Base-by-base conservation (phyloP, 2,329 filamentous ascomycete genomes). In the Trichoderma oligosporum region DNA sequence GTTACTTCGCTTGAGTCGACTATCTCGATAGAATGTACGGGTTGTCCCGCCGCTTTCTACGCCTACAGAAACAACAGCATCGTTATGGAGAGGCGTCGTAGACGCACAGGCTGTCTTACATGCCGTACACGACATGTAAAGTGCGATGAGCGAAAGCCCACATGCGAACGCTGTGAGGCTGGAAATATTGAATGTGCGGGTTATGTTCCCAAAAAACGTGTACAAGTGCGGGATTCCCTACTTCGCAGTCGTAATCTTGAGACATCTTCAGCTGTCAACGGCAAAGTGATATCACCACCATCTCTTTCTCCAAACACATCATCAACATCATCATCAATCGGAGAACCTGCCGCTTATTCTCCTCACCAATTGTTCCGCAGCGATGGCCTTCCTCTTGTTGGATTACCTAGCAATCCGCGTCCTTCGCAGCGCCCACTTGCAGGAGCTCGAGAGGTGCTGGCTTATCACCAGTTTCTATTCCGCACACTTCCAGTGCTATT, bases 381-480 rank as follows among this genome's bases (percentile, higher is more conserved):
- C 12, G 33, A 56, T 48, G 44, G 54, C 1, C 54, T 51, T 22
- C 54, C 54, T 1, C 54, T 56, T 18, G 35, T 56, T 11, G 54
- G 42, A 24, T 39, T 56, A 6, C 54, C 54, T 4, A 51, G 54
- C 45, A 56, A 56, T 27, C 54, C 54, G 7, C 54, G 33, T 24
- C 44, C 54, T 5, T 29, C 42, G 6, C 44, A 48, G 2, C 35
- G 44, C 9, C 54, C 54, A 25, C 27, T 46, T 12, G 27, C 54
- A 14, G 54, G 42, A 5, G 42, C 54, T 35, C 42, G 44, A 35
- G 42, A 56, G 16, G 54, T 56, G 16, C 35, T 56, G 11, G 54
- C 42, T 2, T 56, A 56, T 39, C 54, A 56, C n/a, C 54, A 56
- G 11, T 56, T 27, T 33, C 35, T 56, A 8, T 56, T 51, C 35